A percentile compares a stretch with the other conserved stretches of the same genome.
These are phyloP conservation scores for Colletotrichum cuscutae DNA, from an alignment of 2,329 filamentous ascomycete genomes.

Conservation along the genomic window DNA sequence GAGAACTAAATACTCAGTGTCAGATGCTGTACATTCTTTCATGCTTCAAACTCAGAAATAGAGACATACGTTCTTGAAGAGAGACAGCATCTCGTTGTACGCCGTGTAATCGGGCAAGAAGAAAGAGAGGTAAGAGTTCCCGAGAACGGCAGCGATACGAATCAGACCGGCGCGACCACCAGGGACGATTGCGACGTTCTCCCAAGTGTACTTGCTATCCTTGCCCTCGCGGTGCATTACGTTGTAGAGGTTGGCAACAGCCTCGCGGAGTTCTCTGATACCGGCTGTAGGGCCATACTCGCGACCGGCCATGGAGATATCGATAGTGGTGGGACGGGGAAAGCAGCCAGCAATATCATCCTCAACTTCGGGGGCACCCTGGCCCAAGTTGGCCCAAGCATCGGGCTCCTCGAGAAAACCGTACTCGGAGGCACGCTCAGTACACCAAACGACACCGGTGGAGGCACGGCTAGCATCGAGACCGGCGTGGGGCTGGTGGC, in stretches of 20 bases:
- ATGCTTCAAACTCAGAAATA: background rate
- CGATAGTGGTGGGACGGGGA: conserved; percentile 79
- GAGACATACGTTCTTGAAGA: conserved; percentile 83
- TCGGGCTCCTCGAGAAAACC: conserved; percentile 86
- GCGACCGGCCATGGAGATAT: conserved; percentile 80
- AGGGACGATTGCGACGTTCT: conserved; percentile 97
- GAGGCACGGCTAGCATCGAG: conserved; percentile 88
- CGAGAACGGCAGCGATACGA: conserved; percentile 91
- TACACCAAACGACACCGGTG: conserved; percentile 95
- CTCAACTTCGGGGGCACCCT: conserved; percentile 93
- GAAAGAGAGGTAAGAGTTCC: conserved; percentile 92
- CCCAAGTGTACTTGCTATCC: conserved; percentile 91
- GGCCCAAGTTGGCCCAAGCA: conserved; percentile 91
- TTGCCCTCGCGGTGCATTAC: conserved; percentile 90
- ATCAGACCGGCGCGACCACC: conserved; percentile 93
- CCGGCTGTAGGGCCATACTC: conserved; percentile 96
- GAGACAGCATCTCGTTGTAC: conserved; percentile 95
- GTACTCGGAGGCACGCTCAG: conserved; percentile 87
- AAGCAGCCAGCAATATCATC: conserved; percentile 93
- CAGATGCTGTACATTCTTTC: background rate
- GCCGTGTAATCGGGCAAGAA: conserved; percentile 96
- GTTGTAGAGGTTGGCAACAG: conserved; percentile 93
- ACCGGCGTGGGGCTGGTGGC: conserved; percentile 89
- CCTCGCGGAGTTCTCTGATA: conserved; percentile 89
- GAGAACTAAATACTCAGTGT: conserved; percentile 69